A percentile compares a stretch with the other conserved stretches of the same genome.
Conservation (phyloP, 2,329 filamentous ascomycete species). For the Epichloe gansuensis region DNA sequence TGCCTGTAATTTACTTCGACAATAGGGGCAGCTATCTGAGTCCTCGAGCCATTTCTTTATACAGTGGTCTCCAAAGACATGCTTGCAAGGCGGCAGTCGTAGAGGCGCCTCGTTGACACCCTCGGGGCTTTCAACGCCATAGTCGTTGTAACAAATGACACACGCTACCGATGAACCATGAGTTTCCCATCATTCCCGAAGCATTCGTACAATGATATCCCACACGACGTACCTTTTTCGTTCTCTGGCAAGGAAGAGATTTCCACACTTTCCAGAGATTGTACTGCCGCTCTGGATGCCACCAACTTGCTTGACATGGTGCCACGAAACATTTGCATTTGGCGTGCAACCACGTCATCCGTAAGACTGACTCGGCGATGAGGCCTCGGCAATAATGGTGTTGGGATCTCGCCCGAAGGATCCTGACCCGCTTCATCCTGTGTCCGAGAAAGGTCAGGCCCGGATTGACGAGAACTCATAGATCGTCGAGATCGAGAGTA, state of each 20-base stretch:
- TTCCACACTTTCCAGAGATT: constrained; percentile 32
- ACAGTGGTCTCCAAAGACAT: constrained; percentile 51
- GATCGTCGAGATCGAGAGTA: constrained; percentile 17
- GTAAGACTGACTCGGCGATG: constrained; percentile 5
- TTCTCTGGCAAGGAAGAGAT: constrained; percentile 30
- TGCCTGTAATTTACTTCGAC: constrained; percentile 46
- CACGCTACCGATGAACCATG: constrained; percentile 29
- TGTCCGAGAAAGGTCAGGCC: constrained; percentile 13
- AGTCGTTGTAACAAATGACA: constrained; percentile 53
- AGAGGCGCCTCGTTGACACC: constrained; percentile 43
- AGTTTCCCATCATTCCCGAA: neutral
- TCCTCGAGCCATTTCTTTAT: constrained; percentile 54
- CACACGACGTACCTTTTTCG: constrained; percentile 33
- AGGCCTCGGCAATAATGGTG: neutral
- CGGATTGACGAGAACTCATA: constrained; percentile 11
- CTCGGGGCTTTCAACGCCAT: constrained; percentile 42
- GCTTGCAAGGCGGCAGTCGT: constrained; percentile 47
- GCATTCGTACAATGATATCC: neutral
- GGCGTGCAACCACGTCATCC: constrained; percentile 24
- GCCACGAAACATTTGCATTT: constrained; percentile 34
- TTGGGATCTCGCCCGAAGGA: neutral
- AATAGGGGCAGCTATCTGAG: constrained; percentile 51
- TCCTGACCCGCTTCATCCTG: constrained; percentile 10
- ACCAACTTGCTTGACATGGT: constrained; percentile 30
- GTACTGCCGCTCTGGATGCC: constrained; percentile 33